Evolutionary conservation across 495 filamentous ascomycete species (phyloP).

Genomic region (Bombardia bombarda): DNA sequence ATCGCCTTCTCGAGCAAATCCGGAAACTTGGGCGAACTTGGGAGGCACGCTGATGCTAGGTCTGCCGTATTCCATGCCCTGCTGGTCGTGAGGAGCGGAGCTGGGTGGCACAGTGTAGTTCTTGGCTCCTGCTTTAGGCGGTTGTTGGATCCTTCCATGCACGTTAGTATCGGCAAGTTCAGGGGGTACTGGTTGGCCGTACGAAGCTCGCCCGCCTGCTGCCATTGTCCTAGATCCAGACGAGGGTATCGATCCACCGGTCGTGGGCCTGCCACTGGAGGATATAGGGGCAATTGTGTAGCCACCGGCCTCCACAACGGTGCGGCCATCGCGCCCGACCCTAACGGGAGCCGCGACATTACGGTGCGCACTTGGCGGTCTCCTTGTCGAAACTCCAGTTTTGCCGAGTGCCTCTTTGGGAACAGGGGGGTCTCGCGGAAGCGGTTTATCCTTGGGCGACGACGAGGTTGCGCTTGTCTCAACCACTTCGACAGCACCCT

Average conservation of each 20-base stretch:
- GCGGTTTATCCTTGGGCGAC: conserved; percentile 42
- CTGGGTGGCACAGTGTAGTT: conserved; percentile 64
- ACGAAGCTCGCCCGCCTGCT: conserved; percentile 69
- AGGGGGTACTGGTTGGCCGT: conserved; percentile 81
- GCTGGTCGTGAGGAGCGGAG: conserved; percentile 53
- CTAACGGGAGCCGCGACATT: conserved; percentile 38
- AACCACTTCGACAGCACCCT: conserved; percentile 37
- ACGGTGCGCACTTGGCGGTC: conserved; percentile 40
- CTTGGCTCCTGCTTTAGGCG: conserved; percentile 59
- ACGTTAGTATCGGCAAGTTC: conserved; percentile 84
- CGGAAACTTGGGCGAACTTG: conserved; percentile 43
- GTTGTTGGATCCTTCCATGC: conserved; percentile 84
- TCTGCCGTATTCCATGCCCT: conserved; percentile 44
- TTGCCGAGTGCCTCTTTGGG: conserved; percentile 34
- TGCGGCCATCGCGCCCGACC: conserved; percentile 46
- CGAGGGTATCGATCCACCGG: conserved; percentile 74
- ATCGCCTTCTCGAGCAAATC: conserved; percentile 24
- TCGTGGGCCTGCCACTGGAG: conserved; percentile 61
- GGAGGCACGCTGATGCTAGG: conserved; percentile 50
- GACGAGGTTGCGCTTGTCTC: conserved; percentile 14
- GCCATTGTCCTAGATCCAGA: conserved; percentile 49
- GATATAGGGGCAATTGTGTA: too few relatives aligned
- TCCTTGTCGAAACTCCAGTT: conserved; percentile 30
- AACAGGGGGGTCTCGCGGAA: conserved; percentile 43
- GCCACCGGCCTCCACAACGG: too few relatives aligned